Evolutionary conservation across 1,139 yeast species (phyloP), one percentile per base, ranked within the genome.

Genomic region (Pichia sp.): DNA sequence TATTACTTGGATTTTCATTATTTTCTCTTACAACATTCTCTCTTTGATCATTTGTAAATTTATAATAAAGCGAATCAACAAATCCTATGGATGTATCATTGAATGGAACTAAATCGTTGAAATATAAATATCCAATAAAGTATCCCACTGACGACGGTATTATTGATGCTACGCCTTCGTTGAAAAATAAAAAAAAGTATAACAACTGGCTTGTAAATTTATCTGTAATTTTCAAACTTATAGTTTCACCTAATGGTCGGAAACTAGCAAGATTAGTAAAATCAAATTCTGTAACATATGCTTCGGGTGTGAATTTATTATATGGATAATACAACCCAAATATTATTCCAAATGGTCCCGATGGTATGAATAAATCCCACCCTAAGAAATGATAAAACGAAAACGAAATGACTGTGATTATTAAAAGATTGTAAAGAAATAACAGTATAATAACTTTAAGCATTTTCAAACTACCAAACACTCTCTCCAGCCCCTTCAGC

Each of bases 311-410:
- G 51, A 69, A 68, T 15, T 70, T 67, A 39, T 77, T 76, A 61
- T 77, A 81, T 47, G 82, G 76, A 22, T 79, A 74, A 49, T 82
- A 69, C 36, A 84, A 62, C 1, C 85, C 80, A 47, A 83, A 77
- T 9, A 84, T 43, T 1, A 83, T 58, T 0, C 84, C 82, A 35
- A 82, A 69, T 3, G 90, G 88, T 0, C 94, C 94, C 0, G 87
- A 70, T 1, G 68, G 68, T 18, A 63, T 64, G 62, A 70, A 65
- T 54, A 70, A 39, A 65, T 62, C 59, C 44, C 62, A 47, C 7
- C 64, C 60, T 8, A 62, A 24, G 3, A 56, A n/a, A 3, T 51
- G 44, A 46, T 53, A 59, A 8, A 78, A 70, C 22, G 72, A 50
- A 26, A 71, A 64, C 62, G 79, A 65, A 6, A 60, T 36, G 3